Percentiles rank a stretch among this genome's conserved stretches.
Evolutionary conservation across 805 yeast genomes (phyloP).

Genomic region (Yarrowia osloensis): DNA sequence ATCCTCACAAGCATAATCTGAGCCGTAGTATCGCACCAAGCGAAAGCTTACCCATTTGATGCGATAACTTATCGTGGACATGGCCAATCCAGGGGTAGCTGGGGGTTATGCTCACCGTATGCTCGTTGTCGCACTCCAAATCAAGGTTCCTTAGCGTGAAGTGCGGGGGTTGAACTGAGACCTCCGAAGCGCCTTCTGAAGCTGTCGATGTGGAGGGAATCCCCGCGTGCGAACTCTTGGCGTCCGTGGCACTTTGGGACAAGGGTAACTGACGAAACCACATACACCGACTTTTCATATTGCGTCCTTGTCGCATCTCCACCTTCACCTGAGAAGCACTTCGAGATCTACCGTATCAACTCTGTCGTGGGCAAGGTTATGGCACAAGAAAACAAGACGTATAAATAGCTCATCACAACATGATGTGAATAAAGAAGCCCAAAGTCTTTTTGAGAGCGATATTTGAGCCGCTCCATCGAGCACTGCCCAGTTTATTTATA

Average conservation of each 20-base stretch:
- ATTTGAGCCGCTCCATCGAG: not conserved
- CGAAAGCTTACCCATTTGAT: no score
- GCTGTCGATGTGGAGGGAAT: not conserved
- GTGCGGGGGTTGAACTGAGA: constrained; percentile 15
- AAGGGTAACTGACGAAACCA: no score
- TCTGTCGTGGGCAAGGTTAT: not conserved
- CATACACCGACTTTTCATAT: no score
- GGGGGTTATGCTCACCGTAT: no score
- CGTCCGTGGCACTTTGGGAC: not conserved
- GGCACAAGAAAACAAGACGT: not conserved
- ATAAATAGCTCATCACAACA: constrained; percentile 9
- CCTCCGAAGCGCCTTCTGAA: not conserved
- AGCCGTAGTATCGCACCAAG: no score
- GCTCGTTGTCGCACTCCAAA: not conserved
- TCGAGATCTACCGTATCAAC: not conserved
- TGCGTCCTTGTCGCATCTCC: no score
- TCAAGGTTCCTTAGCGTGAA: not conserved
- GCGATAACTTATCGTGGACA: no score
- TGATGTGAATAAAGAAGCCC: no score
- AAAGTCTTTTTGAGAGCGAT: not conserved
- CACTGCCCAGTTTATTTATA: not conserved
- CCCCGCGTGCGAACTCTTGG: no score
- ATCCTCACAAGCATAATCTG: no score
- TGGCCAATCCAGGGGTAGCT: no score
- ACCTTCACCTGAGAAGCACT: not conserved